Evolutionary conservation across 2,329 filamentous ascomycete species (phyloP), one percentile per base, ranked within the genome.

Genomic region (Fusarium camptoceras): DNA sequence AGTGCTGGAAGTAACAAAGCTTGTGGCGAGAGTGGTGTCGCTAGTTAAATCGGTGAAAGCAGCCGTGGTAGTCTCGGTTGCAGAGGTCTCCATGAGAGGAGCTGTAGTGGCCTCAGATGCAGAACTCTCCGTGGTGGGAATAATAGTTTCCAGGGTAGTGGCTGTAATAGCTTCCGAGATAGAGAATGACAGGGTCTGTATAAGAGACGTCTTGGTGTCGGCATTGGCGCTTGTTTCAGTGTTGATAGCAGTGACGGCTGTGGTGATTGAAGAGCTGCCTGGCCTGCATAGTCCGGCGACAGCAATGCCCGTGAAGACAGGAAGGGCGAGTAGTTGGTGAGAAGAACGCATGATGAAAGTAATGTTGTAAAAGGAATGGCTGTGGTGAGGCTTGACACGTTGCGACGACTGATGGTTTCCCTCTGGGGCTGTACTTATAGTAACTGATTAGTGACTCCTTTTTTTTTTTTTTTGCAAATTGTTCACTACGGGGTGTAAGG

Each of bases 81-180:
- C 16, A 10, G 31, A 34, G 16, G 31, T 34, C 31, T 34, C 16
- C 2, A 10, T 3, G 31, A 34, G 8, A 18, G 31, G 8, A 10
- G 31, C 31, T 16, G 31, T 18, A 9, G 31, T 6, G 11, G 31
- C 18, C 10, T 12, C 18, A n/a, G 34, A 37, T 37, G 10, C 1
- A 4, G 34, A 37, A 6, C 9, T 37, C 6, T 37, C 34, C 0
- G 6, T n/a, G 5, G 12, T 10, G 7, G 10, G 34, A 37, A n/a
- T 1, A 37, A n/a, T 7, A 4, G 6, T n/a, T 4, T n/a, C 18
- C 1, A n/a, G 0, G 6, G 18, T 37, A n/a, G 34, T 37, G 10
- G 18, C 34, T 37, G 34, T 7, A 37, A 6, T 11, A 12, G 9
- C 4, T n/a, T 37, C 34, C 18, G 34, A n/a, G 34, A 18, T 18